Base-by-base conservation (phyloP, 2,329 filamentous ascomycete genomes). In the Microdochium bolleyi region DNA sequence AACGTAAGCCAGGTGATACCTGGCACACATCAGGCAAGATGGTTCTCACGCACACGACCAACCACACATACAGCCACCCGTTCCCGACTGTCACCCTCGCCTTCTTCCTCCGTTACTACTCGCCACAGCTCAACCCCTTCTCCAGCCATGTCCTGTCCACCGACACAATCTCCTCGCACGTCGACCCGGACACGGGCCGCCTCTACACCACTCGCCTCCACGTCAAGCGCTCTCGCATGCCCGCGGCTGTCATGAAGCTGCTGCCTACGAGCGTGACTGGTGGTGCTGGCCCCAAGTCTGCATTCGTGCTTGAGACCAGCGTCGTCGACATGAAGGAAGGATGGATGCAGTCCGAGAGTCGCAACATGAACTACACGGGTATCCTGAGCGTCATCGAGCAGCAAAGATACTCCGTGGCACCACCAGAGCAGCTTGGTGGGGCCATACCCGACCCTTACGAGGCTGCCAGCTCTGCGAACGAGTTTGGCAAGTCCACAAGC, bases 71-170 rank as follows among this genome's bases (percentile, higher is more conserved):
- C 77, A 79, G 84, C 58, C 89, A 92, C 70, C 85, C 87, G 49
- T 92, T 92, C 73, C 84, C 88, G 56, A 88, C 88, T 67, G 89
- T 94, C 56, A 90, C 88, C 49, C 85, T 94, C 68, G 89, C 89
- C 72, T 94, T 90, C 78, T 94, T 92, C 72, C 85, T 94, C 50
- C 88, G 89, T 59, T 94, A 94, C 72, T 90, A 88, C 55, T 82
- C 79, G 4, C 78, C 79, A 27, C 75, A 81, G 58, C 73, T 81
- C 58, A 94, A 92, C 64, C 89, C 89, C 7, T 92, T 92, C 73
- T 85, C 85, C 59, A 84, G 81, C 57, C 89, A 94, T 73, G 89
- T 94, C 51, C 75, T 91, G 61, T 89, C 87, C 64, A 91, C 88
- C 68, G 89, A 94, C 69, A 90, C 88, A 62, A 89, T 94, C 67